These are phyloP conservation scores for Hexamita inflata DNA, from an alignment of 208 protist species.

Conservation along the genomic window DNA sequence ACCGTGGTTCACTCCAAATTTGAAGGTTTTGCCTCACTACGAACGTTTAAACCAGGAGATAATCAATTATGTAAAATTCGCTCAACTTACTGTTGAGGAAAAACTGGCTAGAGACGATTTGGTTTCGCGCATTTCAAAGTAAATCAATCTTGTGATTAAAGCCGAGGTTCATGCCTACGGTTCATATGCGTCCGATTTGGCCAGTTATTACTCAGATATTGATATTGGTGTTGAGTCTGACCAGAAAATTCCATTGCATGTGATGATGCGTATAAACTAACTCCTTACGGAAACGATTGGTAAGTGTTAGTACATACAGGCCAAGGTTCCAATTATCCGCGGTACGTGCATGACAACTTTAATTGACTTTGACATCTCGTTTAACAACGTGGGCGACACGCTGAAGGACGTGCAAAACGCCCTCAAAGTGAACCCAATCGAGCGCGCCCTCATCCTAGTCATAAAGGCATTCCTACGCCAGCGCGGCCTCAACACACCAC, in stretches of 20 bases:
- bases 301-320: neutral
- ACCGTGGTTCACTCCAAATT: too few relatives aligned
- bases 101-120: too few relatives aligned
- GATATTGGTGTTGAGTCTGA: neutral
- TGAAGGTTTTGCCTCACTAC: too few relatives aligned
- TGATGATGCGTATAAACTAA: too few relatives aligned
- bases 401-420: neutral
- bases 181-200: neutral
- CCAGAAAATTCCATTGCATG: too few relatives aligned
- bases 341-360: neutral
- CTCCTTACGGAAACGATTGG: too few relatives aligned
- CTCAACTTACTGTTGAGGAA: too few relatives aligned
- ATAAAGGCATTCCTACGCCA: neutral
- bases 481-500: neutral
- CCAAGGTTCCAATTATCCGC: neutral
- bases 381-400: too few relatives aligned
- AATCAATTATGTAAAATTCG: too few relatives aligned
- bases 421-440: neutral
- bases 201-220: neutral
- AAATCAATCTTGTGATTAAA: too few relatives aligned
- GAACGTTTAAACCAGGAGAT: too few relatives aligned
- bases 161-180: neutral
- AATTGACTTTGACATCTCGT: neutral
- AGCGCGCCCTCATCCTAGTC: neutral
- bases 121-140: too few relatives aligned